A percentile compares a stretch with the other conserved stretches of the same genome.
Evolutionary conservation across 2,329 filamentous ascomycete genomes (phyloP).

Genomic region (Harringtonia lauricola): DNA sequence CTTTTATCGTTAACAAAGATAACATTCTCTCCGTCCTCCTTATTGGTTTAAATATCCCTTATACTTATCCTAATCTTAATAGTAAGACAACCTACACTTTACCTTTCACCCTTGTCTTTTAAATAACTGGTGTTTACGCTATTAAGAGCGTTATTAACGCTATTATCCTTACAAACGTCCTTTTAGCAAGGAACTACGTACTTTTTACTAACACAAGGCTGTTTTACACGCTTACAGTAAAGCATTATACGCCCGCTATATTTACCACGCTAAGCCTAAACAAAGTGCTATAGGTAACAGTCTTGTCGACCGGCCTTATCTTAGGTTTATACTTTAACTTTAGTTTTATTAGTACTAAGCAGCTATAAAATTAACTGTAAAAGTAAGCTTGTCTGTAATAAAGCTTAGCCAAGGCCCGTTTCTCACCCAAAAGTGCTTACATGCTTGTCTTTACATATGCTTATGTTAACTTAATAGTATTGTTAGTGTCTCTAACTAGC

Average conservation of each 20-base stretch:
- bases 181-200: constrained; percentile 47
- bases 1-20: neutral
- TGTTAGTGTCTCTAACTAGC: constrained; percentile 56
- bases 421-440: neutral
- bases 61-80: constrained; percentile 34
- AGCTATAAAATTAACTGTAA: constrained; percentile 56
- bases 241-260: constrained; percentile 43
- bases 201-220: constrained; percentile 45
- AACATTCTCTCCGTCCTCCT: constrained; percentile 35
- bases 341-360: constrained; percentile 53
- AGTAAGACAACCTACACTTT: constrained; percentile 30
- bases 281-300: constrained; percentile 40
- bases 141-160: constrained; percentile 49
- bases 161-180: constrained; percentile 45
- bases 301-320: constrained; percentile 40
- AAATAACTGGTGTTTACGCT: constrained; percentile 40
- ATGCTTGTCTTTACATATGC: too few species aligned
- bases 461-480: constrained; percentile 26
- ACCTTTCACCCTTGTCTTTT: constrained; percentile 57
- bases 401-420: too few species aligned
- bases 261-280: constrained; percentile 39
- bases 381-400: constrained; percentile 36
- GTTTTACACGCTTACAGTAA: constrained; percentile 43
- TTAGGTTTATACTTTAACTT: constrained; percentile 52
- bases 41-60: constrained; percentile 49